These are phyloP conservation scores for Pulveroboletus sp. DNA, from an alignment of 768 basidiomycete species.

Conservation along the genomic window DNA sequence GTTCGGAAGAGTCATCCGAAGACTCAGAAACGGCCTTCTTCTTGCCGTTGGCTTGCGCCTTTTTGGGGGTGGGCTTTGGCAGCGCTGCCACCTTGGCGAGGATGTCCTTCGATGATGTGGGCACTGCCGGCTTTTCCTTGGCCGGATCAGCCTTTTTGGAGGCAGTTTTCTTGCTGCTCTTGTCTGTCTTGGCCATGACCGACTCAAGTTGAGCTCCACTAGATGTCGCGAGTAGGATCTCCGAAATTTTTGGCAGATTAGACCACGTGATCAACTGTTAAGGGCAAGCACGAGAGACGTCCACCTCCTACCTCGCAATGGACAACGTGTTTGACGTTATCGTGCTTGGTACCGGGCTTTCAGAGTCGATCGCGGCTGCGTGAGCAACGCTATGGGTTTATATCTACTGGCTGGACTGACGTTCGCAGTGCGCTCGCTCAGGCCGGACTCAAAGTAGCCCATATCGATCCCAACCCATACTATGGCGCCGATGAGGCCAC, in stretches of 20 bases:
- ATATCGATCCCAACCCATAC: slow-evolving; percentile 78
- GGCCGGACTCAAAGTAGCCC: slow-evolving; percentile 82
- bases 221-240: background rate
- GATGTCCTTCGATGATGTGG: slow-evolving; percentile 41
- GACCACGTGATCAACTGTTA: slow-evolving; percentile 23
- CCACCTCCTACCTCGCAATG: slow-evolving; percentile 18
- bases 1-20: slow-evolving; percentile 15
- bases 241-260: slow-evolving; percentile 16
- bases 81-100: slow-evolving; percentile 38
- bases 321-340: slow-evolving; percentile 58
- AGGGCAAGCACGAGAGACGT: slow-evolving; percentile 21
- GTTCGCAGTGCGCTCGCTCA: slow-evolving; percentile 76
- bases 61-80: slow-evolving; percentile 16
- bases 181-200: slow-evolving; percentile 40
- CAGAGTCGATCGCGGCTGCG: slow-evolving; percentile 87
- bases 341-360: slow-evolving; percentile 73
- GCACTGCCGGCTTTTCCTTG: slow-evolving; percentile 20
- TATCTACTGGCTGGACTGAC: slow-evolving; percentile 1
- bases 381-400: slow-evolving; percentile 39
- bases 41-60: background rate
- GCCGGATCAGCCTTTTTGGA: slow-evolving; percentile 31
- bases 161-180: slow-evolving; percentile 34
- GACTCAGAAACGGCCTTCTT: background rate
- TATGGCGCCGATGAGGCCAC: slow-evolving; percentile 85
- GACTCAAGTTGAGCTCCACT: background rate